Evolutionary conservation across 495 filamentous ascomycete species (phyloP).

Genomic region (Bathelium albidoporum): DNA sequence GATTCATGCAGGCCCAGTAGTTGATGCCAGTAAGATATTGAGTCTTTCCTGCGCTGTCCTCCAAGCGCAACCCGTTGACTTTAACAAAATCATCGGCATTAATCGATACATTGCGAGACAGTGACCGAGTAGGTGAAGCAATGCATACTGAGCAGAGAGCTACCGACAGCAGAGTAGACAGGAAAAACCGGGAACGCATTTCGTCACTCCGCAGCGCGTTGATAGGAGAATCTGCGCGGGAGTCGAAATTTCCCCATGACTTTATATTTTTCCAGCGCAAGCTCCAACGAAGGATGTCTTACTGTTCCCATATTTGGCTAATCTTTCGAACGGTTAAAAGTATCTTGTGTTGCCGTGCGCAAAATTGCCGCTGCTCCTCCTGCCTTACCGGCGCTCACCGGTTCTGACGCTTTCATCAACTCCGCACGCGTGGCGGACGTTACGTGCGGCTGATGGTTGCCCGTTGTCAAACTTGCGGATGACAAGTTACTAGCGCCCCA

Average conservation of each 20-base stretch:
- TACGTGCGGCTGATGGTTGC: neutral
- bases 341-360: neutral
- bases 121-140: neutral
- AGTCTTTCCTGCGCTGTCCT: conserved; percentile 10
- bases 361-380: neutral
- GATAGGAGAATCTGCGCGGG: neutral
- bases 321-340: conserved; percentile 1
- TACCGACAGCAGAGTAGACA: neutral
- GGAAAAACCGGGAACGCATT: neutral
- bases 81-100: conserved; percentile 18
- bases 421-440: neutral
- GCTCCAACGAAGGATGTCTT: neutral
- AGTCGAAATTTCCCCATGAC: neutral
- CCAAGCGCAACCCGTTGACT: conserved; percentile 18
- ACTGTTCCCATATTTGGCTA: neutral
- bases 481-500: neutral
- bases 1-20: conserved; percentile 25
- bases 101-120: conserved; percentile 1
- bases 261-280: neutral
- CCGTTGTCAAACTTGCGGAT: neutral
- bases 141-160: neutral
- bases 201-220: neutral
- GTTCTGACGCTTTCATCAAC: neutral
- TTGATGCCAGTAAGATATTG: conserved; percentile 22
- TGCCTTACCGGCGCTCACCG: neutral